Evolutionary conservation across 345 rosid genomes (phyloP).

Genomic region (Theobroma cacao): DNA sequence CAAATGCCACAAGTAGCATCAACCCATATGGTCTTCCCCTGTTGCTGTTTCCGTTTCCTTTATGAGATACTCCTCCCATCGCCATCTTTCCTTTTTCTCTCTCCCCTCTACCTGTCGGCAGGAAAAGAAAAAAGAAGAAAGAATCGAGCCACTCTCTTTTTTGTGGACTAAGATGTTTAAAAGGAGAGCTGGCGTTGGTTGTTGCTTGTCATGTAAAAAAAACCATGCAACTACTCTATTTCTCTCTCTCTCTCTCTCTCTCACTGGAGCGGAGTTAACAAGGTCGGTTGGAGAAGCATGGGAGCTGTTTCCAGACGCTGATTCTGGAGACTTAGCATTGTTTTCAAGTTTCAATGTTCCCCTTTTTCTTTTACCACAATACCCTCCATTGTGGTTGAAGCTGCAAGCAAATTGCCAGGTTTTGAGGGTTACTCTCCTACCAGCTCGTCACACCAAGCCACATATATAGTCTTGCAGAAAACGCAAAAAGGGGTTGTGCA

Average conservation of each 20-base stretch:
- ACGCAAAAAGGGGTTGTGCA: not conserved
- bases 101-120: not conserved
- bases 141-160: not conserved
- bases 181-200: not conserved
- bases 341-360: not conserved
- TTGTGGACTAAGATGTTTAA: not conserved
- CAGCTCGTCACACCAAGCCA: not conserved
- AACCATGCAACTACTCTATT: not conserved
- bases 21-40: slow-evolving; percentile 42
- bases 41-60: slow-evolving; percentile 23
- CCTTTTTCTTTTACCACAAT: not conserved
- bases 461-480: not conserved
- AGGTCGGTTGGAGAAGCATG: slow-evolving; percentile 14
- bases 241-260: not conserved
- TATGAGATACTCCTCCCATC: slow-evolving; percentile 28
- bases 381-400: not conserved
- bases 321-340: slow-evolving; percentile 17
- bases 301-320: slow-evolving; percentile 32
- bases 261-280: slow-evolving; percentile 6
- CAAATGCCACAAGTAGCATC: slow-evolving; percentile 55
- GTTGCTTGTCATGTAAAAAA: not conserved
- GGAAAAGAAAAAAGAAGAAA: not conserved
- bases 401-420: not conserved
- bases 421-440: not conserved
- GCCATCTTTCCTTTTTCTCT: slow-evolving; percentile 22